Conservation (phyloP, 257 asterid genomes). For the Paulownia fortunei region DNA sequence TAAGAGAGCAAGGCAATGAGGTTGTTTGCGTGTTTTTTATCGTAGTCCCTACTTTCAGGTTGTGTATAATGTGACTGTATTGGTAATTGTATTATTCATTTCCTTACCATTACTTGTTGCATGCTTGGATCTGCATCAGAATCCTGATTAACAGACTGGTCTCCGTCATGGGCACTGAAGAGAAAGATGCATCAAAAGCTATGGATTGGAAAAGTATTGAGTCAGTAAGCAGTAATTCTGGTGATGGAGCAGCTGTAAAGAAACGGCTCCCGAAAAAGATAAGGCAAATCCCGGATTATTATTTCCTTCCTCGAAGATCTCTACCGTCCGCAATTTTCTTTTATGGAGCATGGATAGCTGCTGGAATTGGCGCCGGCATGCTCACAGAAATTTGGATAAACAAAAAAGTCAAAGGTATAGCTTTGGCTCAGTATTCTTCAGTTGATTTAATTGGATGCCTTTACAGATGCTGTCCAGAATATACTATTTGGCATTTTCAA, state of each 20-base stretch:
- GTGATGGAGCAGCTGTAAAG: slow-evolving; percentile 57
- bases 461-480: not conserved
- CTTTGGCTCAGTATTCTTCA: slow-evolving; percentile 5
- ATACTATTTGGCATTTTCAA: not conserved
- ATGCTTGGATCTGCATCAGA: slow-evolving; percentile 17
- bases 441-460: not conserved
- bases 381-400: slow-evolving; percentile 76
- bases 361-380: slow-evolving; percentile 93
- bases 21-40: not conserved
- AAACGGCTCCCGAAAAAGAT: slow-evolving; percentile 64
- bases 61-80: not conserved
- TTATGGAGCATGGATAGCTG: slow-evolving; percentile 75
- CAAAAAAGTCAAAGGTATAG: slow-evolving; percentile 79
- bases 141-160: slow-evolving; percentile 15
- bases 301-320: slow-evolving; percentile 83
- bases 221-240: slow-evolving; percentile 41
- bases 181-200: slow-evolving; percentile 54
- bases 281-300: slow-evolving; percentile 77
- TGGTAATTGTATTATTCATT: not conserved
- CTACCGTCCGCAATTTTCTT: slow-evolving; percentile 49
- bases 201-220: slow-evolving; percentile 72
- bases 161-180: slow-evolving; percentile 49
- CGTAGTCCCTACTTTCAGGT: not conserved
- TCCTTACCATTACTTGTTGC: slow-evolving; percentile 14
- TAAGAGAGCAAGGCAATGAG: not conserved